Percentiles rank a stretch among this genome's conserved stretches.
Conservation (phyloP, 345 rosid genomes). For the Populus ilicifolia region DNA sequence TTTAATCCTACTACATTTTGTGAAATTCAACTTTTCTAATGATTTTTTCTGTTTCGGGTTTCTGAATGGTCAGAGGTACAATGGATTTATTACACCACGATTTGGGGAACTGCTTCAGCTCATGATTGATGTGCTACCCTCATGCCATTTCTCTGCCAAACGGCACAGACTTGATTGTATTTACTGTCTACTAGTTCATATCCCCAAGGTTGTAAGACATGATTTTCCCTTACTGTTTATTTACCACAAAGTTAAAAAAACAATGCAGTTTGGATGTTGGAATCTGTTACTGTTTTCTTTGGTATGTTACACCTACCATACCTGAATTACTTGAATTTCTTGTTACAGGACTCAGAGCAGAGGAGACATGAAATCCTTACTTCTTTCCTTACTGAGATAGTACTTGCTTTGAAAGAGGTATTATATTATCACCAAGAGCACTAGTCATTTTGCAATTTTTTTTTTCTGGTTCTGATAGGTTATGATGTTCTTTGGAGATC, state of each 20-base stretch:
- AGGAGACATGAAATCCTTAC: constrained; percentile 45
- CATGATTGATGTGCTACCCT: constrained; percentile 64
- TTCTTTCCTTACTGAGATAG: constrained; percentile 81
- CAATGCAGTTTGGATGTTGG: neutral
- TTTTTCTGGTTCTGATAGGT: neutral
- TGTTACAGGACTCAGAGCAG: constrained; percentile 58
- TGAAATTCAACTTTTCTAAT: neutral
- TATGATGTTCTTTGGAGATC: neutral
- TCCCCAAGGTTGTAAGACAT: constrained; percentile 39
- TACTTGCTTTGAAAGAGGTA: constrained; percentile 95
- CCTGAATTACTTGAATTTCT: constrained; percentile 4
- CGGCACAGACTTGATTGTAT: constrained; percentile 89
- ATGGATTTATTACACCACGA: constrained; percentile 52
- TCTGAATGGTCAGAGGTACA: constrained; percentile 43
- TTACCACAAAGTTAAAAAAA: neutral
- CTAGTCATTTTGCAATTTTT: neutral
- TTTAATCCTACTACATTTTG: neutral
- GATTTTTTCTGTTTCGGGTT: neutral
- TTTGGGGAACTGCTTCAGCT: constrained; percentile 61
- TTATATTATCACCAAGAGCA: constrained; percentile 1
- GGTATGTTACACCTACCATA: neutral
- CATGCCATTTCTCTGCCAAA: constrained; percentile 88
- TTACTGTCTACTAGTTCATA: constrained; percentile 62
- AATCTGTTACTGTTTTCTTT: neutral
- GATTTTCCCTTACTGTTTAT: neutral